phyloP scores from a whole-genome alignment of 1,284 basidiomycete species.

The Ceratobasidium sp. region DNA sequence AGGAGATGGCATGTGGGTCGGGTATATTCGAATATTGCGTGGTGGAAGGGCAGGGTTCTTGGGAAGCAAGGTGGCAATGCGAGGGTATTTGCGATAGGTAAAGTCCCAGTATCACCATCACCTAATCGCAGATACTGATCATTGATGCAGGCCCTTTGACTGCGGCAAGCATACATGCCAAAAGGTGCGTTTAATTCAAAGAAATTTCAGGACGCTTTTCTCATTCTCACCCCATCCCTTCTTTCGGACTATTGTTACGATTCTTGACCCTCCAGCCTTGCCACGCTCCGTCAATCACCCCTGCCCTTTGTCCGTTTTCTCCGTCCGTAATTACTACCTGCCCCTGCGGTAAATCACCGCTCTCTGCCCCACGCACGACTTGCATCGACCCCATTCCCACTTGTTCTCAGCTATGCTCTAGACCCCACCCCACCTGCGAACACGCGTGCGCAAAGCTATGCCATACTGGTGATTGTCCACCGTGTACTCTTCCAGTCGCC shows the following conservation, averaged over 20 bases:
- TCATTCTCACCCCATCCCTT: background rate
- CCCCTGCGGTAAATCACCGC: slow-evolving; percentile 78
- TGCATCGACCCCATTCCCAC: slow-evolving; percentile 83
- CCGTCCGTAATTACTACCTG: slow-evolving; percentile 74
- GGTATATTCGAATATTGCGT: slow-evolving; percentile 47
- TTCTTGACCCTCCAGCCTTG: slow-evolving; percentile 55
- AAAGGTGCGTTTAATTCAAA: slow-evolving; percentile 51
- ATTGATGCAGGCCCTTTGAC: slow-evolving; percentile 64
- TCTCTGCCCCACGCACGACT: slow-evolving; percentile 59
- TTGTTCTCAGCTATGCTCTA: slow-evolving; percentile 73
- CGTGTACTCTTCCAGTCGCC: slow-evolving; percentile 70
- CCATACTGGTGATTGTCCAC: slow-evolving; percentile 74
- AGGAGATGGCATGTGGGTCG: slow-evolving; percentile 70
- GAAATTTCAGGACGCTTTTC: background rate
- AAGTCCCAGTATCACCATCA: slow-evolving; percentile 41
- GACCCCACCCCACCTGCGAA: slow-evolving; percentile 65
- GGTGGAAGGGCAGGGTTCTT: slow-evolving; percentile 50
- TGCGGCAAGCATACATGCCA: slow-evolving; percentile 78
- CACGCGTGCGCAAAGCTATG: slow-evolving; percentile 65
- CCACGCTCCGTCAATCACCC: slow-evolving; percentile 71
- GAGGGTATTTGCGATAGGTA: slow-evolving; percentile 66
- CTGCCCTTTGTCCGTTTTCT: slow-evolving; percentile 74
- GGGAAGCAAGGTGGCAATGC: slow-evolving; percentile 78
- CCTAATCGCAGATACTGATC: slow-evolving; percentile 5
- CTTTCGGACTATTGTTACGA: slow-evolving; percentile 19